Evolutionary conservation across 2,329 filamentous ascomycete genomes (phyloP).

Genomic region (Fusarium kyushuense): DNA sequence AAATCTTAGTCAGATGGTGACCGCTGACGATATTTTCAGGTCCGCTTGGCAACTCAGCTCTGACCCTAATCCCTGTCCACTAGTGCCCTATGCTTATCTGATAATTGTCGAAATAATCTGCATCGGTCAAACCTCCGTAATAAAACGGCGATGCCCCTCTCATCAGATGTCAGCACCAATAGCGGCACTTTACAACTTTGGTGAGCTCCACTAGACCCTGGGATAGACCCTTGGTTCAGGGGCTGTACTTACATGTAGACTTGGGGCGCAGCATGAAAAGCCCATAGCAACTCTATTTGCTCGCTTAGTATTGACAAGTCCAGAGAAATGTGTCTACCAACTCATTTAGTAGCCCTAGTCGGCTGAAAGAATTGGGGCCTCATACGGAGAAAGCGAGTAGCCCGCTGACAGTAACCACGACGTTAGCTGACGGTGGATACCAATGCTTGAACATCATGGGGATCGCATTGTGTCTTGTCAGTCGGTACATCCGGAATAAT

Average conservation of each 20-base stretch:
- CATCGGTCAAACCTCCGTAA: not conserved
- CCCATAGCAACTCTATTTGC: no score
- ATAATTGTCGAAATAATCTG: not conserved
- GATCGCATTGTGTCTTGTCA: not conserved
- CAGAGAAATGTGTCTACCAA: not conserved
- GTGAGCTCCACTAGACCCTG: not conserved
- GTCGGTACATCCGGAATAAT: not conserved
- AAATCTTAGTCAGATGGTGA: no score
- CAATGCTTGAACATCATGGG: not conserved
- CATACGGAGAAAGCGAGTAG: not conserved
- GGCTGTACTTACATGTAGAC: not conserved
- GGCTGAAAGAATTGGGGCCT: not conserved
- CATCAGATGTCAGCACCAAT: not conserved
- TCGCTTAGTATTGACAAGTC: not conserved
- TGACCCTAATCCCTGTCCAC: not conserved
- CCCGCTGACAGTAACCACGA: constrained; percentile 2
- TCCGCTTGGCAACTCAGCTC: not conserved
- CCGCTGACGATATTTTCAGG: not conserved
- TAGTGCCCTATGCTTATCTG: not conserved
- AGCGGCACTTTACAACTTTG: not conserved
- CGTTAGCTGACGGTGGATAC: constrained; percentile 1
- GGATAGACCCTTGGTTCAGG: not conserved
- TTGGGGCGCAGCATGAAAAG: not conserved
- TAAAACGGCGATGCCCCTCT: not conserved
- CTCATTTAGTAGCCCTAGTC: no score